Base-by-base conservation (phyloP, 1,139 yeast species). In the Pichia sp. region DNA sequence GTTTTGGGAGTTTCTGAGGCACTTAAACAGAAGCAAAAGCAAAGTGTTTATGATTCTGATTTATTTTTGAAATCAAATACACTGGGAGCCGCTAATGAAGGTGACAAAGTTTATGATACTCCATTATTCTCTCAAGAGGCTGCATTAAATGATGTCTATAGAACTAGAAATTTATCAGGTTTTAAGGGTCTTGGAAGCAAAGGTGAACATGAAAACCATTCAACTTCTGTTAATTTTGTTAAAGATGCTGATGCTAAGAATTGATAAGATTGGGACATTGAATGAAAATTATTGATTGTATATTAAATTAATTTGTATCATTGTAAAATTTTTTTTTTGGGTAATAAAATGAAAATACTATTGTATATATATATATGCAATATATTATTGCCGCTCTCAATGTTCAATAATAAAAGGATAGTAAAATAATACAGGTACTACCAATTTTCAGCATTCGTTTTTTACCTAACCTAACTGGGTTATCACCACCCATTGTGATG, bases 51-150 rank as follows among this genome's bases (percentile, higher is more conserved):
- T 54, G 87, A 80, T 55, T 70, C 83, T 1, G 66, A 83, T 25
- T 58, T 80, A 30, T 78, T 70, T 51, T 60, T 74, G 10, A 70
- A 70, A 34, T 72, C 73, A 5, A 69, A 76, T 3, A 59, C 60
- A 10, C 52, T 66, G 1, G 25, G 25, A 26, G 63, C 68, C 20
- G 62, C 67, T 6, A 64, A 67, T 33, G 65, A 66, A 43, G 73
- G 70, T 31, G 79, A 74, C 45, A 76, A 73, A 52, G 63, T 76
- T 3, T 81, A 80, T 53, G 82, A 78, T 51, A 68, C 62, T 44
- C 78, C 85, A 1, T 59, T 81, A 30, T 80, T 80, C 55, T 64
- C 66, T 35, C 73, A 70, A 3, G 76, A 75, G 42, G 75, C 73
- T 44, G 78, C 74, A 9, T 64, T 76, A 9, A 70, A 70, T 42